Evolutionary conservation across 2,329 filamentous ascomycete species (phyloP), one percentile per base, ranked within the genome.

Genomic region (Pyrenophora tritici-repentis): DNA sequence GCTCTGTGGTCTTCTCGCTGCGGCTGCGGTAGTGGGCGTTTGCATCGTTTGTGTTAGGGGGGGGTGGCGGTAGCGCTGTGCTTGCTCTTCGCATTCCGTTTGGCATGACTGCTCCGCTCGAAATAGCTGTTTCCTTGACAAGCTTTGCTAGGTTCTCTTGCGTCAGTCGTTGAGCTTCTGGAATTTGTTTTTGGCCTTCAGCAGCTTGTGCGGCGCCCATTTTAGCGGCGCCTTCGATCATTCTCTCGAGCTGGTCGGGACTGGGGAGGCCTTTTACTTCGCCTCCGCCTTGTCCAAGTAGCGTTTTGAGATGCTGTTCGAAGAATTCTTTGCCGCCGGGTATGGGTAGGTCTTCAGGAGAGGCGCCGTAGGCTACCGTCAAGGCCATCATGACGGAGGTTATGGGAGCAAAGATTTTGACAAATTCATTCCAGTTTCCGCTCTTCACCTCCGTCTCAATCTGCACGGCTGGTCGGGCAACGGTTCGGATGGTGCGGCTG

Each of bases 321-420:
- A 73, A 68, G 33, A 71, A 71, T 17, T 72, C 60, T 14, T 63
- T 66, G 0, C 68, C 71, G 3, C 70, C 70, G 1, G 71, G 70
- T 43, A 73, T 68, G 3, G 60, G 61, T 9, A 73, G 38, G 42
- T 73, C 71, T 18, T 56, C 62, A 7, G 71, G 70, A 4, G 71
- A 73, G 3, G 71, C 67, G 60, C 68, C 66, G 40, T 80, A 78
- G 3, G 78, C 72, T 10, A 75, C 72, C 2, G 75, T 77, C 16
- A 80, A 59, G 2, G 78, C 78, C 56, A 77, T 78, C 59, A 78
- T 75, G 14, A 79, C 74, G n/a, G 77, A 77, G 4, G 77, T 79
- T 38, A 81, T 76, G 0, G 78, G 78, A 1, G 78, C 78, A 56
- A 80, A 81, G 24, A 81, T 80, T 52, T 77, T 77, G 36, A 80